phyloP scores from a whole-genome alignment of 106 monocot species.

The Phalaenopsis aphrodite region DNA sequence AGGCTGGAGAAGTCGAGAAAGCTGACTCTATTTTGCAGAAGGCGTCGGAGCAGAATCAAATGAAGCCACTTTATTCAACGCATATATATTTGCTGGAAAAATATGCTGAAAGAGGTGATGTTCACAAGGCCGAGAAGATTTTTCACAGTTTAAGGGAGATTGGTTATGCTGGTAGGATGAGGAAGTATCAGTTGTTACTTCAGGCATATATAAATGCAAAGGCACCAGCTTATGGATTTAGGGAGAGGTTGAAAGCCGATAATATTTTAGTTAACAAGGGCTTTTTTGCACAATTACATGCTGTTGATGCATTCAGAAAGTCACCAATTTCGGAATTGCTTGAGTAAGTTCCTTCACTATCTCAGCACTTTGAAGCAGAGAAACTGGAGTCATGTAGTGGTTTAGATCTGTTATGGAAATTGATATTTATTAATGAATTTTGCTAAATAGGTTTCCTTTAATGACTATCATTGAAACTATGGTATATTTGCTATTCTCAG shows the following conservation, averaged over 20 bases:
- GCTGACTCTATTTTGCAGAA: slow-evolving; percentile 65
- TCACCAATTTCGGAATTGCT: slow-evolving; percentile 37
- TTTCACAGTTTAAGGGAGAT: slow-evolving; percentile 40
- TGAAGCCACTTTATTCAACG: slow-evolving; percentile 45
- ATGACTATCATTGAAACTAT: not conserved
- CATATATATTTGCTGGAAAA: slow-evolving; percentile 39
- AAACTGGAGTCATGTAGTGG: not conserved
- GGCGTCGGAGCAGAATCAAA: slow-evolving; percentile 30
- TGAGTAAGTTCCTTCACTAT: not conserved
- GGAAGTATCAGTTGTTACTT: slow-evolving; percentile 50
- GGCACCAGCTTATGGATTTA: slow-evolving; percentile 72
- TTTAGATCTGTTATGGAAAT: not conserved
- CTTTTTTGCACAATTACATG: slow-evolving; percentile 24
- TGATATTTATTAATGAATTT: not conserved
- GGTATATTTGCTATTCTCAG: not conserved
- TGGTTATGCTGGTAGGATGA: slow-evolving; percentile 53
- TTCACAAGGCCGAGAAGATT: slow-evolving; percentile 74
- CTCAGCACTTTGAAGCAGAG: not conserved
- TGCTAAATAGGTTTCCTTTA: not conserved
- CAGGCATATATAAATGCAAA: slow-evolving; percentile 64
- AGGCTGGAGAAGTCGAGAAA: slow-evolving; percentile 68
- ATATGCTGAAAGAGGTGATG: slow-evolving; percentile 57
- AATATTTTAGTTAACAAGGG: slow-evolving; percentile 49
- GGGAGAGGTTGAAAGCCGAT: slow-evolving; percentile 89
- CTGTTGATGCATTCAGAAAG: slow-evolving; percentile 52